Evolutionary conservation across 305 asterid genomes (phyloP).

Genomic region (Andrographis paniculata): DNA sequence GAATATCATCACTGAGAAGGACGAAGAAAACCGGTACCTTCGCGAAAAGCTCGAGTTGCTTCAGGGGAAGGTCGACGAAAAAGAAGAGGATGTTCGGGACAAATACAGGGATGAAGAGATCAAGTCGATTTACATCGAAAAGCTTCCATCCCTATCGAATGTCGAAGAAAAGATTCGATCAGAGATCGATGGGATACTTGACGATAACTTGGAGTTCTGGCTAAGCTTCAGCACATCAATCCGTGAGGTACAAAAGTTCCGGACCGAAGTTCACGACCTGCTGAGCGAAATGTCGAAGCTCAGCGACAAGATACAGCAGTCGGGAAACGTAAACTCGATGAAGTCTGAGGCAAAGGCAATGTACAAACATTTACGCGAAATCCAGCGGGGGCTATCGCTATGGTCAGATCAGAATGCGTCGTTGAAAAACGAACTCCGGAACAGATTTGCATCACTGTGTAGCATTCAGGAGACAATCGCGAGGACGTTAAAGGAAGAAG

Average conservation of each 20-base stretch:
- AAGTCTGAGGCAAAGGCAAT: conserved; percentile 38
- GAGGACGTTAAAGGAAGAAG: conserved; percentile 28
- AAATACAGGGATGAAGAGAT: conserved; percentile 21
- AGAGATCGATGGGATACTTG: conserved; percentile 53
- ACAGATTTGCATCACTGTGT: conserved; percentile 32
- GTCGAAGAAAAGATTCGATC: conserved; percentile 54
- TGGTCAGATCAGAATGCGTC: conserved; percentile 38
- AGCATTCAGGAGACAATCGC: conserved; percentile 39
- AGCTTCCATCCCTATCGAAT: conserved; percentile 27
- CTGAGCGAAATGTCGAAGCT: conserved; percentile 38
- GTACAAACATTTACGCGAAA: conserved; percentile 54
- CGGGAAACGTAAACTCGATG: conserved; percentile 15
- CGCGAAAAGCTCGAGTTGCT: conserved; percentile 24
- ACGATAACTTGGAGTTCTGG: conserved; percentile 83
- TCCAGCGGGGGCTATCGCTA: conserved; percentile 27
- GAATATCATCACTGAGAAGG: conserved; percentile 38
- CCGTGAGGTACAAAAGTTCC: conserved; percentile 77
- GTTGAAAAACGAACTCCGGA: conserved; percentile 34
- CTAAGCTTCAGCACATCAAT: conserved; percentile 67
- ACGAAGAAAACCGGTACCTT: conserved; percentile 50
- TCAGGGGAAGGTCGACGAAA: conserved; percentile 5
- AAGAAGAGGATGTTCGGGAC: too few relatives aligned
- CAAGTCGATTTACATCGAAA: conserved; percentile 24
- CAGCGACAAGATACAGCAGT: conserved; percentile 27
- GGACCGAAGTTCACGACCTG: conserved; percentile 55